These are phyloP conservation scores for Biscutella laevigata DNA, from an alignment of 441 rosid genomes.

Conservation along the genomic window DNA sequence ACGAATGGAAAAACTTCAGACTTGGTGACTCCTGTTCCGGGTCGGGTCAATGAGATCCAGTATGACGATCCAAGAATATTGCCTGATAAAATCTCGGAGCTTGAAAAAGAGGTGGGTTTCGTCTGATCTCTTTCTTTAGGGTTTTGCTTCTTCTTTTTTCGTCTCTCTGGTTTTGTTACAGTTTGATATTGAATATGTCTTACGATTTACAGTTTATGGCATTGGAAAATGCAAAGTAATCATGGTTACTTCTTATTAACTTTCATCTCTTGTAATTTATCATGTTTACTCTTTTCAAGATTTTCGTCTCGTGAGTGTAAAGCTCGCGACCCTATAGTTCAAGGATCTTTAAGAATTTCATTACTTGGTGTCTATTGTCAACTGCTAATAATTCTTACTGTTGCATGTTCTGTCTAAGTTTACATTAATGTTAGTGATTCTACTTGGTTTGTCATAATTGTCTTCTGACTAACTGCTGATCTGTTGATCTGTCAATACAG, in stretches of 20 bases:
- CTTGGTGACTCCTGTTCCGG: slow-evolving; percentile 35
- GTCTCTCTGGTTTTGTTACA: neutral
- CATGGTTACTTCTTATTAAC: neutral
- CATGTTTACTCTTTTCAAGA: neutral
- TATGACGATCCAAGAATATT: slow-evolving; percentile 20
- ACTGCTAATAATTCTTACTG: neutral
- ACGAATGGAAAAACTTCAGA: slow-evolving; percentile 34
- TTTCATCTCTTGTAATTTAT: neutral
- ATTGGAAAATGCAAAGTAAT: no score
- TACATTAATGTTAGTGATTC: neutral
- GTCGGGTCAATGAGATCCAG: slow-evolving; percentile 28
- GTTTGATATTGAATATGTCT: neutral
- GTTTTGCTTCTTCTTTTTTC: neutral
- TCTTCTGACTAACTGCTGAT: no score
- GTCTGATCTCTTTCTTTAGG: neutral
- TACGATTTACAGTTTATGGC: slow-evolving; percentile 1
- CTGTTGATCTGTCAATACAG: slow-evolving; percentile 36
- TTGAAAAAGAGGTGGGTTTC: slow-evolving; percentile 59
- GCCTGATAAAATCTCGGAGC: slow-evolving; percentile 45
- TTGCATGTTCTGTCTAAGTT: neutral
- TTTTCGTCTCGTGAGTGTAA: no score
- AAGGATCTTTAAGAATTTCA: neutral
- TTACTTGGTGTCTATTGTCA: neutral
- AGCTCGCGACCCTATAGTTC: no score
- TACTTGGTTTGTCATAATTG: no score